Evolutionary conservation across 2,329 filamentous ascomycete species (phyloP), one percentile per base, ranked within the genome.

Genomic region (Cadophora luteo-olivacea): DNA sequence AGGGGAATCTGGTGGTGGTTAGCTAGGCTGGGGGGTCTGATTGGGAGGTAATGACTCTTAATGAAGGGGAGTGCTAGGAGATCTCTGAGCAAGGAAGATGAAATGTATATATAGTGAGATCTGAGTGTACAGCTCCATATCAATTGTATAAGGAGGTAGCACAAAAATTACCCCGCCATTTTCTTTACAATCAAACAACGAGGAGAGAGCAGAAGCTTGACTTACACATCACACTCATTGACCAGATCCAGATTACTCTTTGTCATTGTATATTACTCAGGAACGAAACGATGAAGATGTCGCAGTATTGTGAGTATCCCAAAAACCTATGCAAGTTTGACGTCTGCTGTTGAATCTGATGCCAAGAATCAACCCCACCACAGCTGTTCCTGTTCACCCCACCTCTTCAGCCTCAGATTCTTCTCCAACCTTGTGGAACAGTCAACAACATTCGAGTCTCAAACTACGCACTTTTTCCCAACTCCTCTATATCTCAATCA

Each of bases 1-100:
- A 93, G 0, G 94, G 94, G 76, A 97, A 97, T 76, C 92, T 95
- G 75, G 32, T 19, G 7, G 25, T 38, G 9, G 58, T 74, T 65
- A 72, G 70, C 58, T 57, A 8, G 32, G 25, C 9, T 62, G 19
- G 22, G 19, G 19, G 3, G 22, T 4, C 1, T 8, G 4, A 1
- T 22, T 22, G 19, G 9, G 45, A 11, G 19, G n/a, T 7, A 22
- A 49, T n/a, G n/a, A n/a, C 1, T 14, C 5, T 19, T 6, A 16
- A 48, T 14, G 5, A 48, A 48, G 12, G 6, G 12, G 3, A 3
- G 41, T 48, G 19, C 12, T 14, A 19, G 41, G 41, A 48, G 7
- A 36, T 58, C 11, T 29, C 5, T 29, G 29, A 58, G 36, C 33
- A 36, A 36, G 33, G 33, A 5, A 36, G 11, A 36, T 4, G 33